Conservation (phyloP, 2,329 filamentous ascomycete genomes). For the Cordyceps pruinosa region DNA sequence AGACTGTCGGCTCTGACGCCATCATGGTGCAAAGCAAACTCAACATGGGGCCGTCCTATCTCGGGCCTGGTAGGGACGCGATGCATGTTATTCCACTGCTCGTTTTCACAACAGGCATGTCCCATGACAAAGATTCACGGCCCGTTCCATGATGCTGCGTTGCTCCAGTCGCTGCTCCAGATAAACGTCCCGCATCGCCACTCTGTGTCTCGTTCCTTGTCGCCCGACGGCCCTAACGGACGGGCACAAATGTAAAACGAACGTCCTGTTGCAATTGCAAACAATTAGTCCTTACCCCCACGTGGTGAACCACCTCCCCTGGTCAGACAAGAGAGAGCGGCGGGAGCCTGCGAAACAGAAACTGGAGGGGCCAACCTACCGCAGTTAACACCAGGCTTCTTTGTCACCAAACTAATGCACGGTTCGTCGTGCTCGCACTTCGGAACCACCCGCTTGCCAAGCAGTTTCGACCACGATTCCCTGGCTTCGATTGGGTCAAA, state of each 20-base stretch:
- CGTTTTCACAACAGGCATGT: too few relatives aligned
- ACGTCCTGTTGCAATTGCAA: constrained; percentile 36
- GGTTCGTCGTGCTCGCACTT: constrained; percentile 84
- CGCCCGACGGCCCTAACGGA: constrained; percentile 76
- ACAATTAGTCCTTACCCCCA: not conserved
- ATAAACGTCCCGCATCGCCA: constrained; percentile 88
- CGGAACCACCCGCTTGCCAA: constrained; percentile 67
- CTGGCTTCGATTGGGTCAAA: constrained; percentile 67
- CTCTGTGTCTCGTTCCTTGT: constrained; percentile 75
- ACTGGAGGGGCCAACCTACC: constrained; percentile 37
- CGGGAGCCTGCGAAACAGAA: not conserved
- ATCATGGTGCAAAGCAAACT: not conserved
- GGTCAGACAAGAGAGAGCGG: not conserved
- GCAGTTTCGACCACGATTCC: constrained; percentile 79
- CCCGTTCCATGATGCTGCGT: constrained; percentile 13
- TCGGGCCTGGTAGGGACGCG: not conserved
- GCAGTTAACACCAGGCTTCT: constrained; percentile 80
- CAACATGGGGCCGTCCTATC: not conserved
- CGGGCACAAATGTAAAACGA: constrained; percentile 59
- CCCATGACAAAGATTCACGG: too few relatives aligned
- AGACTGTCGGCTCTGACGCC: not conserved
- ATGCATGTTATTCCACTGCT: not conserved
- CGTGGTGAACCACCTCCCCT: not conserved
- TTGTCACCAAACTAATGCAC: constrained; percentile 76
- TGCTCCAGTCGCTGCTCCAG: constrained; percentile 55